phyloP scores from a whole-genome alignment of 2,329 filamentous ascomycete genomes.

The Arthrobotrys musiformis region DNA sequence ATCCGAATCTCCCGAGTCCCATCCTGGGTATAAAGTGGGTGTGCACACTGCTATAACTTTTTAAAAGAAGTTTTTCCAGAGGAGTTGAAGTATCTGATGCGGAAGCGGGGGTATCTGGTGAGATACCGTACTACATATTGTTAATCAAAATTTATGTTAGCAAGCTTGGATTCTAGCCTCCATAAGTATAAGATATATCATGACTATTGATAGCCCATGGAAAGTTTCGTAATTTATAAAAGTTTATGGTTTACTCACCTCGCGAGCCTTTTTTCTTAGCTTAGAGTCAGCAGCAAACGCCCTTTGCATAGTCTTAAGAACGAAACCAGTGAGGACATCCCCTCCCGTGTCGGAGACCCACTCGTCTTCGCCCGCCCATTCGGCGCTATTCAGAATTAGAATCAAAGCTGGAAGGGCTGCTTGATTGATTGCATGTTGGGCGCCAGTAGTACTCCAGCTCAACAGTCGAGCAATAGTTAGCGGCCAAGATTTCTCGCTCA shows the following conservation, averaged over 20 bases:
- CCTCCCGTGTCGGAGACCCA: background rate
- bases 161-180: too few species aligned
- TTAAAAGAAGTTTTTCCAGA: background rate
- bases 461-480: background rate
- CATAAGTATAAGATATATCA: too few species aligned
- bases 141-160: too few species aligned
- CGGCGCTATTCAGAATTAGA: background rate
- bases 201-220: too few species aligned
- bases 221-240: too few species aligned
- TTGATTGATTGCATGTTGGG: constrained; percentile 25
- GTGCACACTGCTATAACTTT: constrained; percentile 13
- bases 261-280: background rate
- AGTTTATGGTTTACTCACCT: background rate
- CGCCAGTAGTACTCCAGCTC: constrained; percentile 18
- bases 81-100: background rate
- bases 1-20: background rate
- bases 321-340: background rate
- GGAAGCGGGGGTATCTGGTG: background rate
- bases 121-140: background rate
- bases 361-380: background rate
- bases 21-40: constrained; percentile 8
- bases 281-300: background rate
- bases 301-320: background rate
- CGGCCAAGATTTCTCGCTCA: background rate
- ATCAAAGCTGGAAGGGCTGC: constrained; percentile 25